These are phyloP conservation scores for Tricladium varicosporioides DNA, from an alignment of 2,329 filamentous ascomycete genomes.

Conservation along the genomic window DNA sequence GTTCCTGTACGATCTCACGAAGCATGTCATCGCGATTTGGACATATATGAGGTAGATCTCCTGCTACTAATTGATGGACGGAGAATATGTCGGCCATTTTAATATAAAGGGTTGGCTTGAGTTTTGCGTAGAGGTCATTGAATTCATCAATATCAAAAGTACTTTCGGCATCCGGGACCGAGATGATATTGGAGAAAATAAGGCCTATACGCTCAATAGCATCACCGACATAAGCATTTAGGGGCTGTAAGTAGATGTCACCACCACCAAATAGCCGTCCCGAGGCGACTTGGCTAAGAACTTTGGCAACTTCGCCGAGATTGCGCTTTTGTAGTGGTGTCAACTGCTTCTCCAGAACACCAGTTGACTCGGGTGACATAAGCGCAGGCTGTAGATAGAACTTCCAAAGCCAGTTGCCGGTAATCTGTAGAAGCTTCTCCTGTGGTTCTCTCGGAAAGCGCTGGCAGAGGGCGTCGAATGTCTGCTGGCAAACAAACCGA, in stretches of 20 bases:
- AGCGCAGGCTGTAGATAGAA: conserved; percentile 90
- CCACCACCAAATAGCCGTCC: conserved; percentile 89
- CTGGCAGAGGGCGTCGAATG: conserved; percentile 72
- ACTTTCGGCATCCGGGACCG: conserved; percentile 79
- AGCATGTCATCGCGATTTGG: conserved; percentile 81
- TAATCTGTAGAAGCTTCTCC: conserved; percentile 75
- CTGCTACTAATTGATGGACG: conserved; percentile 83
- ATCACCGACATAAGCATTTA: conserved; percentile 88
- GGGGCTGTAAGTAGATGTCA: conserved; percentile 90
- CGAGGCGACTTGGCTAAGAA: conserved; percentile 83
- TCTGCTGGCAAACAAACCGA: conserved; percentile 82
- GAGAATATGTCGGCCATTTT: conserved; percentile 98
- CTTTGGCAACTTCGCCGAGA: conserved; percentile 84
- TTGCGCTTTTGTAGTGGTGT: conserved; percentile 93
- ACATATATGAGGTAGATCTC: conserved; percentile 75
- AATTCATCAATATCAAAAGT: conserved; percentile 99
- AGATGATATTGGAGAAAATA: conserved; percentile 75
- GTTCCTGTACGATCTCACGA: conserved; percentile 86
- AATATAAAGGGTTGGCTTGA: conserved; percentile 97
- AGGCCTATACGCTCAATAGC: conserved; percentile 76
- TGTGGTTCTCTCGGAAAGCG: conserved; percentile 80
- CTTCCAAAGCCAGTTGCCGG: conserved; percentile 90
- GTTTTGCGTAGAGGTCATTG: conserved; percentile 95
- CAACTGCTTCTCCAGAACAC: conserved; percentile 84
- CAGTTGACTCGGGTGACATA: conserved; percentile 85